Evolutionary conservation across 768 basidiomycete genomes (phyloP).

Genomic region (Naganishia antarctica): DNA sequence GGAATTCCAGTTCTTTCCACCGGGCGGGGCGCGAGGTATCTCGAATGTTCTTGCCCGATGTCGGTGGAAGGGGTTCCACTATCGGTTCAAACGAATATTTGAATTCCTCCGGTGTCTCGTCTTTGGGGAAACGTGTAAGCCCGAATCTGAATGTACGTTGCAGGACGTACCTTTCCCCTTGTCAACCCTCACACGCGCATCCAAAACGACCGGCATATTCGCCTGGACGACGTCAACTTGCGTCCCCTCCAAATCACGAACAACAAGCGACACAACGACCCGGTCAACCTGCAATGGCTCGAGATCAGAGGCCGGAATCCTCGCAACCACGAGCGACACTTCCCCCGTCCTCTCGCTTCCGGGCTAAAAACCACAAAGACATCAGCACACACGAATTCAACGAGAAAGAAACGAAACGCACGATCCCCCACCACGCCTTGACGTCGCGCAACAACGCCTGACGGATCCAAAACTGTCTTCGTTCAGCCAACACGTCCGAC

Average conservation of each 20-base stretch:
- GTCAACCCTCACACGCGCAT: neutral
- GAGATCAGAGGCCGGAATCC: neutral
- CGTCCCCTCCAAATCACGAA: neutral
- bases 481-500: neutral
- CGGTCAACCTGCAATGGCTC: constrained; percentile 3
- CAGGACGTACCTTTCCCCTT: neutral
- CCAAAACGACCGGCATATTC: constrained; percentile 3
- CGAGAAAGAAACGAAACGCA: neutral
- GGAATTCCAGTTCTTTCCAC: constrained; percentile 13
- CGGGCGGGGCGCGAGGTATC: neutral
- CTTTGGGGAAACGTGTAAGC: too few relatives aligned
- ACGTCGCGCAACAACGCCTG: neutral
- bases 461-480: constrained; percentile 14
- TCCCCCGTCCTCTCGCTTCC: constrained; percentile 12
- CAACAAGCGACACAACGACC: neutral
- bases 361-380: neutral
- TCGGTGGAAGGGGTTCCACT: neutral
- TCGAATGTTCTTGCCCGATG: neutral
- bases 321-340: neutral
- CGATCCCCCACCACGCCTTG: constrained; percentile 16
- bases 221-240: neutral
- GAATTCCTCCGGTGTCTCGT: neutral
- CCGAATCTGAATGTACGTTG: too few relatives aligned
- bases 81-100: constrained; percentile 2
- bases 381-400: neutral